Conservation (phyloP, 2,329 filamentous ascomycete genomes). For the Plectosphaerella cucumerina region DNA sequence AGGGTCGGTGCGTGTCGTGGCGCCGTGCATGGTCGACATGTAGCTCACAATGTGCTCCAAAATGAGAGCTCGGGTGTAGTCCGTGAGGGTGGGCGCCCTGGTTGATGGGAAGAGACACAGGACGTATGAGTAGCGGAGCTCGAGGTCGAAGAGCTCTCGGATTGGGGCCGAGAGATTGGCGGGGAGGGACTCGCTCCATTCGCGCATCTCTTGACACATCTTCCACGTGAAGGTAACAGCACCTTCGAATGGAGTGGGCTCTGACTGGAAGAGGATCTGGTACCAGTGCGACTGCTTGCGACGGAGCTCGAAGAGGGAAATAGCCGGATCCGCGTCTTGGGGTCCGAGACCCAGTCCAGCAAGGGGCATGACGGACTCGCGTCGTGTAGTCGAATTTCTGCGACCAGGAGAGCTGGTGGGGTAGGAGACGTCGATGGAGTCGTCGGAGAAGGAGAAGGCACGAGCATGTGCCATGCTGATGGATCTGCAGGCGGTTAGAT, state of each 20-base stretch:
- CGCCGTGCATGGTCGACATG: constrained; percentile 66
- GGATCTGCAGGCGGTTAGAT: constrained; percentile 44
- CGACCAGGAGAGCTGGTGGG: constrained; percentile 50
- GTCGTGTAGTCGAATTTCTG: constrained; percentile 1
- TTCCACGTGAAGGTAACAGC: constrained; percentile 70
- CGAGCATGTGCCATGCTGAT: constrained; percentile 85
- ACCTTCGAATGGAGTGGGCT: constrained; percentile 63
- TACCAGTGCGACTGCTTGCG: constrained; percentile 86
- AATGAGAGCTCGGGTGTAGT: constrained; percentile 74
- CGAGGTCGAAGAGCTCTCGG: constrained; percentile 76
- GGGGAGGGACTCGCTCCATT: constrained; percentile 79
- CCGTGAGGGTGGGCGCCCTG: constrained; percentile 65
- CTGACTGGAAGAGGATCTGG: constrained; percentile 79
- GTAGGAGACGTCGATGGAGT: constrained; percentile 76
- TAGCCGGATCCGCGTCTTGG: constrained; percentile 62
- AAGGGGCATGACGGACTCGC: constrained; percentile 31
- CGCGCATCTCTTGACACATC: constrained; percentile 69
- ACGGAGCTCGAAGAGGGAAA: constrained; percentile 79
- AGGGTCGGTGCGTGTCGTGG: constrained; percentile 48
- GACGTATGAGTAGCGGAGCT: constrained; percentile 86
- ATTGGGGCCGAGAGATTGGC: constrained; percentile 59
- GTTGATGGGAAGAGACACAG: constrained; percentile 82
- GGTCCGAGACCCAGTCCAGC: constrained; percentile 35
- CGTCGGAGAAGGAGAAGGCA: constrained; percentile 91
- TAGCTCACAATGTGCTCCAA: constrained; percentile 87